Evolutionary conservation across 2,329 filamentous ascomycete species (phyloP).

Genomic region (Pseudocercospora vitis): DNA sequence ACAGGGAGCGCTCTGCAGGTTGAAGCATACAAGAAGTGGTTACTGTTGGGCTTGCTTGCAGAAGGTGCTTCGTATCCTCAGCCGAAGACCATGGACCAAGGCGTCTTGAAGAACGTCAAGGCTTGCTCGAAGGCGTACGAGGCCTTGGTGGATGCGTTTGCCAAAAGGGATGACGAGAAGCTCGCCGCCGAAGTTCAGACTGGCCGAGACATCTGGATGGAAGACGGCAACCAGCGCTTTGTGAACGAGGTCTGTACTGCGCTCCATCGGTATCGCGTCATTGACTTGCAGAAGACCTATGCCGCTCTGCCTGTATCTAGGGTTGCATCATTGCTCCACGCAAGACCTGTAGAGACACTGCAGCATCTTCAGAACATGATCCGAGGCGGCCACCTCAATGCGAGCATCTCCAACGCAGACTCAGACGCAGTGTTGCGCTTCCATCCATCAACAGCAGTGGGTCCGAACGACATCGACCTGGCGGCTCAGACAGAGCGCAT

Average conservation of each 20-base stretch:
- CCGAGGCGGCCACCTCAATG: slow-evolving; percentile 51
- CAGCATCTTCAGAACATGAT: slow-evolving; percentile 57
- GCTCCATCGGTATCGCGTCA: slow-evolving; percentile 74
- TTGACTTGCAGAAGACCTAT: slow-evolving; percentile 72
- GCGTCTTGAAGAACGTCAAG: slow-evolving; percentile 58
- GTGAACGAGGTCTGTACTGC: slow-evolving; percentile 67
- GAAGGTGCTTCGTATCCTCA: slow-evolving; percentile 60
- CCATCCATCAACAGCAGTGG: slow-evolving; percentile 33
- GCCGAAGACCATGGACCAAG: slow-evolving; percentile 57
- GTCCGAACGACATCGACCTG: slow-evolving; percentile 40
- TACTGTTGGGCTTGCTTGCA: slow-evolving; percentile 71
- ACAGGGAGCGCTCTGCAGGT: slow-evolving; percentile 72
- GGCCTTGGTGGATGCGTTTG: slow-evolving; percentile 68
- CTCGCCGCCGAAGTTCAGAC: slow-evolving; percentile 65
- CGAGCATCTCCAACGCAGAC: slow-evolving; percentile 49
- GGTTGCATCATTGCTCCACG: slow-evolving; percentile 53
- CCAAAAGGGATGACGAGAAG: slow-evolving; percentile 56
- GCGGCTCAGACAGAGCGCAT: slow-evolving; percentile 53
- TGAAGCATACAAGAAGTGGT: slow-evolving; percentile 90
- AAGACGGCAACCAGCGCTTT: slow-evolving; percentile 69
- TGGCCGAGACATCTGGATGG: slow-evolving; percentile 55
- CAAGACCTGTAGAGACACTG: slow-evolving; percentile 52
- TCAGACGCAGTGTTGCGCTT: slow-evolving; percentile 54
- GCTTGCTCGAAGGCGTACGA: slow-evolving; percentile 68
- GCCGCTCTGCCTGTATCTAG: slow-evolving; percentile 59